phyloP scores from a whole-genome alignment of 805 yeast genomes.

The Saccharomycopsis guyanensis region DNA sequence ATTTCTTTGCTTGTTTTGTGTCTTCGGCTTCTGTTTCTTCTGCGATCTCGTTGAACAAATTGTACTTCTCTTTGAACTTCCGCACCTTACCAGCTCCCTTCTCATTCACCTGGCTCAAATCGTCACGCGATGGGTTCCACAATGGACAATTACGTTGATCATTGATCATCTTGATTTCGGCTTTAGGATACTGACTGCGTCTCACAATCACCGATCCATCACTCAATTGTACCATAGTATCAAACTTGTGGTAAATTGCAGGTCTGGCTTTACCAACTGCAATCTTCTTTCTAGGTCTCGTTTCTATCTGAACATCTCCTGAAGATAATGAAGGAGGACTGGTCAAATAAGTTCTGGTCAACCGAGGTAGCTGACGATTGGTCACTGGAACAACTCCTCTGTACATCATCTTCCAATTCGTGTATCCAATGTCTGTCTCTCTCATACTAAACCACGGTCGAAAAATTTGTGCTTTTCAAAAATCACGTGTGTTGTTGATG shows the following conservation, averaged over 20 bases:
- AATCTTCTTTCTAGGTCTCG: conserved; percentile 62
- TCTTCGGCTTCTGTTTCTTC: conserved; percentile 21
- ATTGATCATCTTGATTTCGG: conserved; percentile 73
- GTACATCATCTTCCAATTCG: too few species aligned
- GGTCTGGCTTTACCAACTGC: conserved; percentile 84
- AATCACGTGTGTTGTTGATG: too few species aligned
- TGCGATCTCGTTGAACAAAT: conserved; percentile 38
- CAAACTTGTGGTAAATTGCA: conserved; percentile 85
- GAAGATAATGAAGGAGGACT: conserved; percentile 13
- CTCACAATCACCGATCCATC: conserved; percentile 89
- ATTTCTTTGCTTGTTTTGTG: conserved; percentile 24
- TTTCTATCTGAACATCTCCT: conserved; percentile 17
- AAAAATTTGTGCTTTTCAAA: too few species aligned
- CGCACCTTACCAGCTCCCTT: conserved; percentile 76
- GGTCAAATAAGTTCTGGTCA: conserved; percentile 16
- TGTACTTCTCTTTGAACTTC: conserved; percentile 62
- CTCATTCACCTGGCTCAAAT: conserved; percentile 66
- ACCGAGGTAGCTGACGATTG: neutral
- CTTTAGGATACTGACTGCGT: conserved; percentile 81
- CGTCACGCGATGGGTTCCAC: conserved; percentile 86
- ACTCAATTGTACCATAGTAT: conserved; percentile 79
- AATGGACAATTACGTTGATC: conserved; percentile 83
- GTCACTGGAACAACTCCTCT: too few species aligned
- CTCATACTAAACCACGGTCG: too few species aligned
- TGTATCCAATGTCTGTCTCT: too few species aligned